phyloP scores from a whole-genome alignment of 192 early-diverging fungal genomes.

The Coemansia sp. region DNA sequence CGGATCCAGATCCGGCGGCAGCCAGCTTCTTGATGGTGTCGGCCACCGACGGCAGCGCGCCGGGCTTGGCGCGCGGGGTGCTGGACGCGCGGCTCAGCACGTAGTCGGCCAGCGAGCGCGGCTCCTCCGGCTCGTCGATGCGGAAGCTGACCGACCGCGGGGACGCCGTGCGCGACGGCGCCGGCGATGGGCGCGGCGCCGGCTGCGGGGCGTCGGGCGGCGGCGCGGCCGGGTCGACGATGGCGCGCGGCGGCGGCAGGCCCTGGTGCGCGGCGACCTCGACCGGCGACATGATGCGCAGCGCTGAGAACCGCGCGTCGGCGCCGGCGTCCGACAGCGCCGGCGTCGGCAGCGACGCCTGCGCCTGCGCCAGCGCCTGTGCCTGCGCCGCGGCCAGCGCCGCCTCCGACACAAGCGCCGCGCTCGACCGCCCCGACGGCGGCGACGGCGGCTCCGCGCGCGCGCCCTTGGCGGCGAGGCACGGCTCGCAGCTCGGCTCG shows the following conservation, averaged over 20 bases:
- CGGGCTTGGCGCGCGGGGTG: background rate
- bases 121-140: conserved; percentile 25
- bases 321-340: conserved; percentile 27
- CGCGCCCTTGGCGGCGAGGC: conserved; percentile 25
- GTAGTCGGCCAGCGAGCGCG: conserved; percentile 46
- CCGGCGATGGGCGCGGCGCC: conserved; percentile 31
- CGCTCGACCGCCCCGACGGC: background rate
- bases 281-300: conserved; percentile 51
- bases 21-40: conserved; percentile 50
- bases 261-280: conserved; percentile 50
- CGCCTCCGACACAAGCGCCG: background rate
- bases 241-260: conserved; percentile 36
- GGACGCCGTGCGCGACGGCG: conserved; percentile 31
- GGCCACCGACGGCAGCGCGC: conserved; percentile 36
- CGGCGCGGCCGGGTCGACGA: conserved; percentile 40
- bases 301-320: background rate
- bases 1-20: too few relatives aligned
- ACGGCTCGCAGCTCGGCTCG: conserved; percentile 49
- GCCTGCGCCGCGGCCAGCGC: background rate
- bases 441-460: conserved; percentile 5
- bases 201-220: conserved; percentile 6
- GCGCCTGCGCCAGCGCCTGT: background rate
- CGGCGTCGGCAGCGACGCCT: conserved; percentile 44
- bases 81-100: conserved; percentile 40
- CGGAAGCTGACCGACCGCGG: conserved; percentile 49